Base-by-base conservation (phyloP, 2,329 filamentous ascomycete species). In the Penicillium hordei region DNA sequence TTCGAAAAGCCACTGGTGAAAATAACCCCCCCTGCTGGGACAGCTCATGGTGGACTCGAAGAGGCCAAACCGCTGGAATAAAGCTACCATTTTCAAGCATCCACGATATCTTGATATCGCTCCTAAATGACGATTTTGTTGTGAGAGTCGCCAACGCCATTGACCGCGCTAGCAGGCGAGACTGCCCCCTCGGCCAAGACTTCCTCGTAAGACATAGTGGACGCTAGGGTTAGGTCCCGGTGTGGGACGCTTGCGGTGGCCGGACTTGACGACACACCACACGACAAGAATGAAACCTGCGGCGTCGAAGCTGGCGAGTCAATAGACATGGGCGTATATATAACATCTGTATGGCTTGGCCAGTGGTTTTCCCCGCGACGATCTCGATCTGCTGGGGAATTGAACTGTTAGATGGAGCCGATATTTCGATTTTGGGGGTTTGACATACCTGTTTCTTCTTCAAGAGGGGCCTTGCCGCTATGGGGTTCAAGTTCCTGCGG, bases 201-300 rank as follows among this genome's bases (percentile, higher is more conserved):
- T 48, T 52, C 57, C 52, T 67, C 63, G 63, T 67, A 55, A 62
- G 57, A 65, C 53, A 48, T 44, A 19, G 57, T 63, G 19, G 58
- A 56, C 57, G 63, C 61, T 62, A 65, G 57, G 21, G 40, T 36
- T 60, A 60, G 60, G 48, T 57, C 57, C 58, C 63, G 59, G 38
- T 52, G 61, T 63, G 61, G 61, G 56, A 63, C 58, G 29, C 25
- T 43, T 36, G 54, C 54, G 48, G 59, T 52, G 43, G 46, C 51
- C 45, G 60, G 59, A 27, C 62, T 59, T 38, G 64, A 57, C 19
- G 57, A 57, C 42, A 58, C 48, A 52, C 50, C 58, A 56, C 60
- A 58, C 34, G 58, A 58, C 50, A 60, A 25, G 48, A 58, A 55
- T 56, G 52, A 53, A 44, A 43, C 38, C 9, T 54, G 54, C 13